These are phyloP conservation scores for Penicillium concentricum DNA, from an alignment of 2,329 filamentous ascomycete genomes.

Conservation along the genomic window DNA sequence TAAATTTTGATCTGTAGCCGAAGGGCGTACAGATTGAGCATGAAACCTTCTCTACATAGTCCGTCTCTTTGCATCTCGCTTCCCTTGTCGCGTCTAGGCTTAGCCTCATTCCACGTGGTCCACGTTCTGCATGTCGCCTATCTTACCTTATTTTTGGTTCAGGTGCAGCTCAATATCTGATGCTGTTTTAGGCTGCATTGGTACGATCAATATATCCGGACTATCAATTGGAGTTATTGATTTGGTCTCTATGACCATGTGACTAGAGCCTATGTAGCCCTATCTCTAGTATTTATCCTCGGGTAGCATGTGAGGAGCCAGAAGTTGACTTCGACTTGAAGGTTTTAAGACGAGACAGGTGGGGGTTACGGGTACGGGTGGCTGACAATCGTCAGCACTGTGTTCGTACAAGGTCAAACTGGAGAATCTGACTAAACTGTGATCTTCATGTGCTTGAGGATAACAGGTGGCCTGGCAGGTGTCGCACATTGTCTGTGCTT, in stretches of 20 bases:
- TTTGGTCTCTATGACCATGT: background rate
- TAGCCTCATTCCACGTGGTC: constrained; percentile 21
- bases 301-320: background rate
- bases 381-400: constrained; percentile 20
- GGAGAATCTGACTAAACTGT: background rate
- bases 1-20: background rate
- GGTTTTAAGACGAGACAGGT: background rate
- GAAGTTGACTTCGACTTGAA: background rate
- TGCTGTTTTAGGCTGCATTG: background rate
- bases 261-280: background rate
- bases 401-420: constrained; percentile 14
- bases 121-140: constrained; percentile 26
- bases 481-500: background rate
- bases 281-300: background rate
- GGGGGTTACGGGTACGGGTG: constrained; percentile 5
- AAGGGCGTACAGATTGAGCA: constrained; percentile 5
- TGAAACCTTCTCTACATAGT: constrained; percentile 5
- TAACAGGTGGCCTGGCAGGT: background rate
- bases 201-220: background rate
- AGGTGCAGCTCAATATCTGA: constrained; percentile 1
- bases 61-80: background rate
- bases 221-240: background rate
- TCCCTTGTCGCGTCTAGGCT: background rate
- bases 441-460: background rate
- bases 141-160: constrained; percentile 13